A percentile compares a stretch with the other conserved stretches of the same genome.
These are phyloP conservation scores for Rhododendron simsii DNA, from an alignment of 148 eudicot genomes.

Conservation along the genomic window DNA sequence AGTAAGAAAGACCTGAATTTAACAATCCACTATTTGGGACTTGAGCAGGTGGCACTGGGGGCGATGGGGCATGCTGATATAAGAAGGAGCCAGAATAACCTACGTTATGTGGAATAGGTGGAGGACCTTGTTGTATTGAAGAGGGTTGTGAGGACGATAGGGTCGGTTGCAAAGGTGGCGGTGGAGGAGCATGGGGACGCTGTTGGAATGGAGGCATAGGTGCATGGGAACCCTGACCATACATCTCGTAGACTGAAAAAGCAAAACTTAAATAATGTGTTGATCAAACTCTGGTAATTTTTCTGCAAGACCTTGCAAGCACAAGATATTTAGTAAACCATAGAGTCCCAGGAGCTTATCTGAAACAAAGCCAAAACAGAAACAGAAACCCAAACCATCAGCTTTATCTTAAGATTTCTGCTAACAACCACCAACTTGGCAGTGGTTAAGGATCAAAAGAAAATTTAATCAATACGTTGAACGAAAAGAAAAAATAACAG, in stretches of 20 bases:
- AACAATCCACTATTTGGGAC: slow-evolving; percentile 31
- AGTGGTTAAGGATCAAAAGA: neutral
- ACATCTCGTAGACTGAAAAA: slow-evolving; percentile 32
- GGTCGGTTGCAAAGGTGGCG: slow-evolving; percentile 40
- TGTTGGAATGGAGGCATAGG: slow-evolving; percentile 49
- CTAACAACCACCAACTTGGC: neutral
- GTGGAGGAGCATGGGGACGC: slow-evolving; percentile 31
- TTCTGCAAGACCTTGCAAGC: neutral
- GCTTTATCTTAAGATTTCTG: neutral
- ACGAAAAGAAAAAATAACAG: neutral
- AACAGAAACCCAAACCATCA: slow-evolving; percentile 5
- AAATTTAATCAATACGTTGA: neutral
- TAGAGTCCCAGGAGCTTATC: slow-evolving; percentile 13
- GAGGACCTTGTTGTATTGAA: slow-evolving; percentile 31
- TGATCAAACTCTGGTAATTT: neutral
- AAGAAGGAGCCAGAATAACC: slow-evolving; percentile 28
- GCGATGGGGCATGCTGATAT: slow-evolving; percentile 35
- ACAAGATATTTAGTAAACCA: slow-evolving; percentile 21
- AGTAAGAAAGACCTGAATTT: slow-evolving; percentile 31
- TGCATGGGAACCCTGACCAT: slow-evolving; percentile 54
- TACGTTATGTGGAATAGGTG: slow-evolving; percentile 24
- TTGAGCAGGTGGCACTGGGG: slow-evolving; percentile 26
- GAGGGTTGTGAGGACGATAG: slow-evolving; percentile 27
- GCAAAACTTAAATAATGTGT: neutral
- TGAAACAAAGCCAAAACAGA: slow-evolving; percentile 14